Evolutionary conservation across 140 eudicot species (phyloP), one percentile per base, ranked within the genome.

Genomic region (Senecio squalidus): DNA sequence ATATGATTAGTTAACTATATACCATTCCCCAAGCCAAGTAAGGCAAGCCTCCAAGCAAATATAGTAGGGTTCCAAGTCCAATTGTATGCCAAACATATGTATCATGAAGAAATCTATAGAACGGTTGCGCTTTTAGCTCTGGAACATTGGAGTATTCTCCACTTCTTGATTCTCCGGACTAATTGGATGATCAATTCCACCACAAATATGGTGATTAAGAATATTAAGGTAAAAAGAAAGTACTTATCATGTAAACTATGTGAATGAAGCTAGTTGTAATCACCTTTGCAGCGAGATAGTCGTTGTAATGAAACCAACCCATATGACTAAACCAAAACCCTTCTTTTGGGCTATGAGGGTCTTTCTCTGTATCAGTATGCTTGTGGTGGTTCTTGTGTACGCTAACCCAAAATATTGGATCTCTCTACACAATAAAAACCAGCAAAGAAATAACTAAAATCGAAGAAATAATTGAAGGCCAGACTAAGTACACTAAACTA

Each of bases 321-420:
- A 68, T 41, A 50, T 68, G 74, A 33, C 74, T 46, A 41, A 45
- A 68, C 67, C 67, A 68, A 58, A 68, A 68, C 6, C 74, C 38
- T 7, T 5, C 6, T n/a, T 1, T 7, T 3, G 38, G 38, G 38
- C 6, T 7, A 31, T 7, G 5, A 5, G 38, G 38, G 9, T 31
- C 38, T 31, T 31, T 31, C 38, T 31, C 38, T 5, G 38, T 5
- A 2, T 31, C 38, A 4, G 9, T 10, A 10, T 31, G 9, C 9
- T 31, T 1, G 9, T 31, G 38, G 38, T 31, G 38, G 9, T 31
- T 5, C 9, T 10, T 31, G 9, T 31, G 38, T 5, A 31, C 1
- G 38, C 38, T 31, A 7, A 31, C 38, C 38, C 38, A 31, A 31
- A 31, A 31, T 1, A 31, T 31, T 5, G 38, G 38, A 31, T 31